These are phyloP conservation scores for Aspergillus calidoustus DNA, from an alignment of 2,329 filamentous ascomycete species.

Conservation along the genomic window DNA sequence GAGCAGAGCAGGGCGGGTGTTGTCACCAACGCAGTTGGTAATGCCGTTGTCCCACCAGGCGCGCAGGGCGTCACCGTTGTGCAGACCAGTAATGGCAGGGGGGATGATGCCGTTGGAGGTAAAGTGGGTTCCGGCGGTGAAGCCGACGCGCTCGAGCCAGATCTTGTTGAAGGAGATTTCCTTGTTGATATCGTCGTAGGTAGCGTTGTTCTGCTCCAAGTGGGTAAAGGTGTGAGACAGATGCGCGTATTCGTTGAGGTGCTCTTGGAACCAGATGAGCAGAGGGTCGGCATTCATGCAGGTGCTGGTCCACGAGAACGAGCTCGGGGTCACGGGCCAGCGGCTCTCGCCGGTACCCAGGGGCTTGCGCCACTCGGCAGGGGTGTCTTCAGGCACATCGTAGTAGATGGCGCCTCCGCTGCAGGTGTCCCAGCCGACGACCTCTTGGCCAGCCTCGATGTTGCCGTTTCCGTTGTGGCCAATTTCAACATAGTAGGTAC, in stretches of 20 bases:
- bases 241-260: conserved; percentile 58
- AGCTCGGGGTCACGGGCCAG: conserved; percentile 52
- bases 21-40: conserved; percentile 65
- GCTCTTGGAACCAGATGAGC: conserved; percentile 58
- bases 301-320: conserved; percentile 54
- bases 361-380: conserved; percentile 56
- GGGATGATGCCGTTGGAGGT: conserved; percentile 63
- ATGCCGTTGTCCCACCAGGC: conserved; percentile 67
- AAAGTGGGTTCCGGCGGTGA: conserved; percentile 53
- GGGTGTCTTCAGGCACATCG: conserved; percentile 49
- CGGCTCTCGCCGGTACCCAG: conserved; percentile 55
- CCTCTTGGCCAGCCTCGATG: conserved; percentile 44
- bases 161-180: conserved; percentile 66
- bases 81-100: conserved; percentile 66
- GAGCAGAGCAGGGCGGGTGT: conserved; percentile 60
- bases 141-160: conserved; percentile 60
- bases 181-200: conserved; percentile 59
- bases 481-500: conserved; percentile 58
- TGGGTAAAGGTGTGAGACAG: conserved; percentile 69
- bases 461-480: conserved; percentile 63
- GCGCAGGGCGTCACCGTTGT: conserved; percentile 66
- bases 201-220: conserved; percentile 63
- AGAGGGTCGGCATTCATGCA: conserved; percentile 59
- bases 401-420: conserved; percentile 52
- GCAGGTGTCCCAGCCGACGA: conserved; percentile 32